A percentile compares a stretch with the other conserved stretches of the same genome.
Evolutionary conservation across 2,329 filamentous ascomycete species (phyloP).

Genomic region (Hypoxylon sp.): DNA sequence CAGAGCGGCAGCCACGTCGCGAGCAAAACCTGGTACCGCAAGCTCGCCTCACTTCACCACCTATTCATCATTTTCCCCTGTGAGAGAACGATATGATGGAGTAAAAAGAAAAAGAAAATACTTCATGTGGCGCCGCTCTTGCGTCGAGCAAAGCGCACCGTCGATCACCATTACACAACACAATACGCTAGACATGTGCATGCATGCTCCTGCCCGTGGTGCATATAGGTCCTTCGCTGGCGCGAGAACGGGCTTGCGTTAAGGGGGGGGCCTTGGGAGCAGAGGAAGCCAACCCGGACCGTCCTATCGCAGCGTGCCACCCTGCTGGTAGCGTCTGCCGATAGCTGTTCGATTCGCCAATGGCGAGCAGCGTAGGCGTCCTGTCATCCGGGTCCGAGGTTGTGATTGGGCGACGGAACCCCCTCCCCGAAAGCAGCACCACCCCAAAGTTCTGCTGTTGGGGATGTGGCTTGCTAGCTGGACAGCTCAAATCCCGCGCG

Average conservation of each 20-base stretch:
- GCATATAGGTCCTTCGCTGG: slow-evolving; percentile 13
- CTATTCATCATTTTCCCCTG: too few species aligned
- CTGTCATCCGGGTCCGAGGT: slow-evolving; percentile 4
- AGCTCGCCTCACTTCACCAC: slow-evolving; percentile 28
- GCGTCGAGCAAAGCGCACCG: too few species aligned
- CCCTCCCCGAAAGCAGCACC: slow-evolving; percentile 11
- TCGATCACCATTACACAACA: slow-evolving; percentile 29
- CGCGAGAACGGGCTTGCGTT: slow-evolving; percentile 12
- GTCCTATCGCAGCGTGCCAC: slow-evolving; percentile 32
- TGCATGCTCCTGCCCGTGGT: slow-evolving; percentile 22
- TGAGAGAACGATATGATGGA: too few species aligned
- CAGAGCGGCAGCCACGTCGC: slow-evolving; percentile 36
- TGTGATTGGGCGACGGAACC: slow-evolving; percentile 24
- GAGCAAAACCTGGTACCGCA: too few species aligned
- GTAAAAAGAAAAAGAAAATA: too few species aligned
- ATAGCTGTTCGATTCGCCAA: slow-evolving; percentile 25
- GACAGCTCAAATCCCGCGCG: slow-evolving; percentile 16
- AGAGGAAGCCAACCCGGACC: slow-evolving; percentile 17
- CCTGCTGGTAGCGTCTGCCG: slow-evolving; percentile 13
- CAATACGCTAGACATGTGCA: slow-evolving; percentile 25
- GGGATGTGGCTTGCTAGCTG: slow-evolving; percentile 20
- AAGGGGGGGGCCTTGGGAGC: slow-evolving; percentile 17
- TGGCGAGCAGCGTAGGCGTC: slow-evolving; percentile 22
- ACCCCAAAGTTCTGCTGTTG: slow-evolving; percentile 15
- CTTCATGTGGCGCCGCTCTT: too few species aligned